A percentile compares a stretch with the other conserved stretches of the same genome.
phyloP scores from a whole-genome alignment of 1,284 basidiomycete genomes.

The Ganoderma boninense region DNA sequence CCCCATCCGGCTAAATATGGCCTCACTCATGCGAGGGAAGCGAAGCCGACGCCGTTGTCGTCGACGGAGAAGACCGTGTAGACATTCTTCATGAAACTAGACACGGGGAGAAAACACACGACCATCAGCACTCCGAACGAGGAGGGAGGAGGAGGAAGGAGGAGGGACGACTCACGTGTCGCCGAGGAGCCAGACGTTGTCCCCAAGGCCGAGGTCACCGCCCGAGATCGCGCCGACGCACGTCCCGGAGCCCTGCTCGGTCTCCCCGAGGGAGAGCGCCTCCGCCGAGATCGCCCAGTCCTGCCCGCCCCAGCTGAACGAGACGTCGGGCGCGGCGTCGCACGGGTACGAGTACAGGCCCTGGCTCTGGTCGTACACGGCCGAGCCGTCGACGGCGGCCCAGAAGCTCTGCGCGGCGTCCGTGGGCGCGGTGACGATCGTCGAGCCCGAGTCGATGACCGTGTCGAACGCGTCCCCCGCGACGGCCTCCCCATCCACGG shows the following conservation, averaged over 20 bases:
- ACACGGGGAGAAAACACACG: neutral
- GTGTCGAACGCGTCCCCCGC: conserved; percentile 13
- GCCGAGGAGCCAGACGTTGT: neutral
- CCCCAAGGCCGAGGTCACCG: conserved; percentile 16
- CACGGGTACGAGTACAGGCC: conserved; percentile 53
- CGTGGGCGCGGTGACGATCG: conserved; percentile 57
- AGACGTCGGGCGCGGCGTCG: conserved; percentile 42
- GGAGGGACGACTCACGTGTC: neutral
- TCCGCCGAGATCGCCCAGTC: conserved; percentile 46
- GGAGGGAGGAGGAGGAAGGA: neutral
- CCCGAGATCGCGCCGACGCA: conserved; percentile 29
- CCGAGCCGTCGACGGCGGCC: conserved; percentile 40
- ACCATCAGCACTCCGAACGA: neutral
- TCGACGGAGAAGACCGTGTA: too few species aligned
- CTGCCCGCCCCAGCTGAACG: conserved; percentile 50
- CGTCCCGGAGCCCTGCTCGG: conserved; percentile 8
- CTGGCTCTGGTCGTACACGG: neutral
- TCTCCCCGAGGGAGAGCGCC: conserved; percentile 18
- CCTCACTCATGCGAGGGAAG: neutral
- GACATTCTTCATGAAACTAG: neutral
- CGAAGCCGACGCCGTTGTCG: conserved; percentile 1
- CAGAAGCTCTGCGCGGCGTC: conserved; percentile 53
- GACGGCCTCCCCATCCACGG: neutral
- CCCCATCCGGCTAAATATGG: neutral
- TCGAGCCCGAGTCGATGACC: conserved; percentile 45